These are phyloP conservation scores for Pleurotus ostreatus DNA, from an alignment of 768 basidiomycete genomes.

Conservation along the genomic window DNA sequence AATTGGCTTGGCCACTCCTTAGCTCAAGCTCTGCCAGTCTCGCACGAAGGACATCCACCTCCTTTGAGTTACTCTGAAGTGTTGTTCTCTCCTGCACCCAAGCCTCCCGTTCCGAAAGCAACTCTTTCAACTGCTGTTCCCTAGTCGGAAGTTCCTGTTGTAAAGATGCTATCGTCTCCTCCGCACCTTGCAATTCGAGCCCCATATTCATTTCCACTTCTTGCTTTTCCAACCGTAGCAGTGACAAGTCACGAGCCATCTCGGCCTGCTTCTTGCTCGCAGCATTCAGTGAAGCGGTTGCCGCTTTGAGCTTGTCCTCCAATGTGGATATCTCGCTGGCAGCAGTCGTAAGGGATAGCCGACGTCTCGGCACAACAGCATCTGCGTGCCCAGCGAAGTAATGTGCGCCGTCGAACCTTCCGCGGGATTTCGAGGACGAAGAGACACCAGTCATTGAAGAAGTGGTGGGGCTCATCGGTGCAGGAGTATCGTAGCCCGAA, in stretches of 20 bases:
- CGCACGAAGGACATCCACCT: constrained; percentile 34
- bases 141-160: constrained; percentile 51
- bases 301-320: constrained; percentile 63
- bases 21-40: constrained; percentile 41
- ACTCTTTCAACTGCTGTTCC: constrained; percentile 39
- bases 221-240: constrained; percentile 64
- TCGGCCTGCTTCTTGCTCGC: constrained; percentile 62
- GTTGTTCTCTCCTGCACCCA: constrained; percentile 48
- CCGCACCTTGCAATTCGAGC: constrained; percentile 62
- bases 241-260: constrained; percentile 56
- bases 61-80: constrained; percentile 34
- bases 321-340: constrained; percentile 45
- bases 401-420: constrained; percentile 78
- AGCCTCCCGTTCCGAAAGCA: constrained; percentile 43
- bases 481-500: constrained; percentile 52
- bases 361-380: constrained; percentile 51
- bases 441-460: constrained; percentile 40
- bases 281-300: constrained; percentile 51
- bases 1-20: constrained; percentile 35
- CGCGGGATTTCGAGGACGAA: constrained; percentile 36
- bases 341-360: constrained; percentile 38
- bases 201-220: constrained; percentile 61
- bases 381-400: constrained; percentile 80
- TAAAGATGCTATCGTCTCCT: constrained; percentile 58
- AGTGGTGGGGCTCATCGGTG: constrained; percentile 44